These are phyloP conservation scores for Colletotrichum phormii DNA, from an alignment of 2,329 filamentous ascomycete genomes.

Conservation along the genomic window DNA sequence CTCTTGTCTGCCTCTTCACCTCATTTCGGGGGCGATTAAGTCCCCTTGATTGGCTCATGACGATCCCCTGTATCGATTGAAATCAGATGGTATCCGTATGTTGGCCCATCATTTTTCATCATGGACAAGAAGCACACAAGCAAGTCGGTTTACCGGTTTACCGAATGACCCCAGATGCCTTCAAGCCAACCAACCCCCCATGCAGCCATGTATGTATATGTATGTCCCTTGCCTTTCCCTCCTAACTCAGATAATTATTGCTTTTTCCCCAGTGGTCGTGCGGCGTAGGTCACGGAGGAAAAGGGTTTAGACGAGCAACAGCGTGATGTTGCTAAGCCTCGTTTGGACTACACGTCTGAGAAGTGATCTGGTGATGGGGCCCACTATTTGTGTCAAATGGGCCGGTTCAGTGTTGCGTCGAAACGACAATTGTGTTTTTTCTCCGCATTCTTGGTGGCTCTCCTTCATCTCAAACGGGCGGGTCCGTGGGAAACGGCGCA, in stretches of 20 bases:
- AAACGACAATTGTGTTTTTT: slow-evolving; percentile 12
- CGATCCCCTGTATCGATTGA: background rate
- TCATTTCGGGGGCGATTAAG: background rate
- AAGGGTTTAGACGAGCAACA: background rate
- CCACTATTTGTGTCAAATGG: slow-evolving; percentile 22
- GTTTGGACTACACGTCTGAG: slow-evolving; percentile 19
- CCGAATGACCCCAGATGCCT: slow-evolving; percentile 1
- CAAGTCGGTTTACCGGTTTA: background rate
- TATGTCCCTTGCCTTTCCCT: background rate
- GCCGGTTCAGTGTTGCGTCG: background rate
- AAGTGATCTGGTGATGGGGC: slow-evolving; percentile 30
- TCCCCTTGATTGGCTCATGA: background rate
- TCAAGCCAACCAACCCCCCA: background rate
- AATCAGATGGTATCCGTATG: background rate
- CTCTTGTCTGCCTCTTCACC: slow-evolving; percentile 6
- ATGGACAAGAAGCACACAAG: background rate
- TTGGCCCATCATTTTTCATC: background rate
- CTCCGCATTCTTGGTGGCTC: slow-evolving; percentile 22
- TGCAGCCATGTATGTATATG: background rate
- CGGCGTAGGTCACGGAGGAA: background rate
- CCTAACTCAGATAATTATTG: background rate
- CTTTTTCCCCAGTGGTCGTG: slow-evolving; percentile 7
- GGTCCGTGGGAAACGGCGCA: background rate
- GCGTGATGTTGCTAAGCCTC: slow-evolving; percentile 11
- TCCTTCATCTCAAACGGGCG: background rate